Conservation (phyloP, 1,139 yeast species). For the Kodamaea fungicola region DNA sequence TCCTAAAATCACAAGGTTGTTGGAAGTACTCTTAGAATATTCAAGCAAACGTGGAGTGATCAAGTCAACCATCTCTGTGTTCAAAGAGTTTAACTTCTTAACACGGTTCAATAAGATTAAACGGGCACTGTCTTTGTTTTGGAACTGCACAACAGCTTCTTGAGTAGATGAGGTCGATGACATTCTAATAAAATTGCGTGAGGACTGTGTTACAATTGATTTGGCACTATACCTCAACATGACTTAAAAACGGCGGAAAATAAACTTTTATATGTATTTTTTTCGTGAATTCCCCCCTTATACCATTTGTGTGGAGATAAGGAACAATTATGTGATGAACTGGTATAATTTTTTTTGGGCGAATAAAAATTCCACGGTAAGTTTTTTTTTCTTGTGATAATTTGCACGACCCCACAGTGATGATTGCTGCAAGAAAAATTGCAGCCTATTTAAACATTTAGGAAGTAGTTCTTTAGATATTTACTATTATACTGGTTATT, state of each 20-base stretch:
- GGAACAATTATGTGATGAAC: conserved; percentile 3
- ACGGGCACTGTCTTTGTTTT: conserved; percentile 64
- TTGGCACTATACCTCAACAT: conserved; percentile 10
- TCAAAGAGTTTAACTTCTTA: conserved; percentile 79
- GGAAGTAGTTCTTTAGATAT: no score
- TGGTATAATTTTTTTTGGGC: neutral
- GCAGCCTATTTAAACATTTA: no score
- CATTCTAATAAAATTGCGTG: conserved; percentile 15
- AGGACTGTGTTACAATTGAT: conserved; percentile 3
- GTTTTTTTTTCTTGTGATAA: conserved; percentile 9
- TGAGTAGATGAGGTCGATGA: conserved; percentile 19
- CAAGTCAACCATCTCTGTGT: conserved; percentile 70
- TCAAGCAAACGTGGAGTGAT: conserved; percentile 75
- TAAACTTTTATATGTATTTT: conserved; percentile 4
- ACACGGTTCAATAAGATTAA: conserved; percentile 77
- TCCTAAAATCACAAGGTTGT: conserved; percentile 64
- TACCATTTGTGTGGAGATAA: conserved; percentile 1
- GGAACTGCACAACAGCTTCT: conserved; percentile 56
- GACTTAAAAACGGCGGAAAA: conserved; percentile 2
- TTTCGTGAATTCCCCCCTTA: conserved; percentile 1
- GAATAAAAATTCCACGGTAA: conserved; percentile 5
- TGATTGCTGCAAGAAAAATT: no score
- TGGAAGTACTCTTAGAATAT: conserved; percentile 65
- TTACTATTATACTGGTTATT: no score
- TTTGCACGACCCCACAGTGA: conserved; percentile 6